A percentile compares a stretch with the other conserved stretches of the same genome.
Conservation (phyloP, 139 green algal species). For the Coccomyxa sp. region DNA sequence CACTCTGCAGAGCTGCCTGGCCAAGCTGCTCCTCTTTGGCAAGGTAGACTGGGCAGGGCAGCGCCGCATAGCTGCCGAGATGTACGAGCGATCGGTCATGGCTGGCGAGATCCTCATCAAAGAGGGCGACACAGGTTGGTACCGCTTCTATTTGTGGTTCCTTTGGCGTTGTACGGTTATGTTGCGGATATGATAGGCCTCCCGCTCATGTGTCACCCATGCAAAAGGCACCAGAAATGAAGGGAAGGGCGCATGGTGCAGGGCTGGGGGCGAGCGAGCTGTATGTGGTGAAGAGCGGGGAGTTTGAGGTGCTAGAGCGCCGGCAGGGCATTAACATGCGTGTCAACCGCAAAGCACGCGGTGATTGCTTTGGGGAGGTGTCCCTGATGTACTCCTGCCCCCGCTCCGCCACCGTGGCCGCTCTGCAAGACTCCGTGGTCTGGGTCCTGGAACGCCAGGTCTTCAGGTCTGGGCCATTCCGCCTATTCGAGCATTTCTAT, state of each 20-base stretch:
- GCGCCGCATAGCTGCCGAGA: conserved; percentile 57
- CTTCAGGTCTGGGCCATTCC: conserved; percentile 38
- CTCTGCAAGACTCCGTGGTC: conserved; percentile 73
- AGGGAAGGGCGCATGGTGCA: neutral
- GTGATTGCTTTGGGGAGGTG: conserved; percentile 89
- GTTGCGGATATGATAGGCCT: too few species aligned
- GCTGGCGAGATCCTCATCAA: conserved; percentile 89
- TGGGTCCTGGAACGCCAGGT: conserved; percentile 86
- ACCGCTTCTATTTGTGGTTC: neutral
- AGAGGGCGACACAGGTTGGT: conserved; percentile 71
- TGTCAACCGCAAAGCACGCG: conserved; percentile 82
- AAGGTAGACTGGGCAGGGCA: conserved; percentile 63
- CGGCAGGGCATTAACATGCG: conserved; percentile 82
- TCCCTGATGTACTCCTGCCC: conserved; percentile 87
- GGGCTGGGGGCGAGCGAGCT: conserved; percentile 78
- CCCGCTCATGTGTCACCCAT: too few species aligned
- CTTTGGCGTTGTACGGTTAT: too few species aligned
- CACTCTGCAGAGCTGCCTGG: conserved; percentile 55
- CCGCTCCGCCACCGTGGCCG: conserved; percentile 83
- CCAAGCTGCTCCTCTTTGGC: conserved; percentile 81
- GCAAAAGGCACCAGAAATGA: too few species aligned
- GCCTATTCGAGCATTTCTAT: neutral
- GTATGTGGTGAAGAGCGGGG: conserved; percentile 88
- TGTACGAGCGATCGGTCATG: conserved; percentile 46
- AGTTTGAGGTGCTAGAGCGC: conserved; percentile 87